Percentiles rank a stretch among this genome's conserved stretches.
Conservation (phyloP, 306 rosid species). For the Cicer bijugum region DNA sequence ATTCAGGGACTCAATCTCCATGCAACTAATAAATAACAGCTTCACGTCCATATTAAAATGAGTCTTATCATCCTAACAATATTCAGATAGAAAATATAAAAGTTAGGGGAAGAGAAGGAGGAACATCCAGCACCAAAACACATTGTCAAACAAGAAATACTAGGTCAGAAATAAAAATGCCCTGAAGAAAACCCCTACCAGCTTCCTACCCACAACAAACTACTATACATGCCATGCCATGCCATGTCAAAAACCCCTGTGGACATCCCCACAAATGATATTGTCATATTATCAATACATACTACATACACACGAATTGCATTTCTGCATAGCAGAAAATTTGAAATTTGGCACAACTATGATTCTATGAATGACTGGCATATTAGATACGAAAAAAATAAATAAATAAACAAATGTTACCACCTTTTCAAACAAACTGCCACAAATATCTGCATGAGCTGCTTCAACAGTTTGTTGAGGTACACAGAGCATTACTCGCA, state of each 20-base stretch:
- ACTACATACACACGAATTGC: neutral
- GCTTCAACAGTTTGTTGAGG: constrained; percentile 90
- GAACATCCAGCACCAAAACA: constrained; percentile 25
- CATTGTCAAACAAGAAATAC: constrained; percentile 29
- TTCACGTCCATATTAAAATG: constrained; percentile 11
- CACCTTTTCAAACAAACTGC: constrained; percentile 95
- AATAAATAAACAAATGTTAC: constrained; percentile 31
- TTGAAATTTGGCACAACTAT: constrained; percentile 3
- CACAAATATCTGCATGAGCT: constrained; percentile 94
- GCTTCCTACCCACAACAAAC: constrained; percentile 21
- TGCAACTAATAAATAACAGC: constrained; percentile 11
- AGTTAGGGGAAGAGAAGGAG: constrained; percentile 11
- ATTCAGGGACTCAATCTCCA: constrained; percentile 29
- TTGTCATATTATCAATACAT: constrained; percentile 26
- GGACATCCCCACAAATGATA: constrained; percentile 1
- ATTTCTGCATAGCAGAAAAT: constrained; percentile 36
- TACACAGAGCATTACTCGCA: constrained; percentile 89
- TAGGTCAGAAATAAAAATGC: constrained; percentile 30
- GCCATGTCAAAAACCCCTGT: constrained; percentile 28
- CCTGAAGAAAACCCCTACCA: constrained; percentile 27
- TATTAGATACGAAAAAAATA: constrained; percentile 28
- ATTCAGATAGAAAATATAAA: constrained; percentile 16
- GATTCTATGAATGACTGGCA: constrained; percentile 8
- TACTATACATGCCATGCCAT: constrained; percentile 22
- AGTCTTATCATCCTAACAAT: constrained; percentile 20